Percentiles rank a stretch among this genome's conserved stretches.
phyloP scores from a whole-genome alignment of 441 rosid species.

The Adansonia rubrostipa region DNA sequence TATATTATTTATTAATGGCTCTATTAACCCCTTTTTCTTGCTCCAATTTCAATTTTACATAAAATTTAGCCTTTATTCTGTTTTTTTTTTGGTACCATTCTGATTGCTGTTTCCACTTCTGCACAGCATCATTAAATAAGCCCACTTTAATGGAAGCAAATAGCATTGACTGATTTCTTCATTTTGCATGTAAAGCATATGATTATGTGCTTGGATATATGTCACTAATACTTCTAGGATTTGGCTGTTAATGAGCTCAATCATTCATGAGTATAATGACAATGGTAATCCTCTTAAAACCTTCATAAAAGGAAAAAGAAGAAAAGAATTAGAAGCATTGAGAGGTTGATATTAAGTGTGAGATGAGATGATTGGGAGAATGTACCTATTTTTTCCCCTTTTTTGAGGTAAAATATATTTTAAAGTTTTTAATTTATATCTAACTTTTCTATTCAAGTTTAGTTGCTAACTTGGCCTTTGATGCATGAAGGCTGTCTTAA shows the following conservation, averaged over 20 bases:
- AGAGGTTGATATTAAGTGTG: neutral
- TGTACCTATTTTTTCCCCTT: neutral
- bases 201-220: conserved; percentile 13
- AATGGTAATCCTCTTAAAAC: conserved; percentile 1
- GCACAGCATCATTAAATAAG: neutral
- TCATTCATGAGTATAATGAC: neutral
- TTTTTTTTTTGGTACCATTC: neutral
- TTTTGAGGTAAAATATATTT: neutral
- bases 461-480: conserved; percentile 2
- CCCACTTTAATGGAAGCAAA: conserved; percentile 17
- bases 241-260: conserved; percentile 20
- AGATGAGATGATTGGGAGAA: conserved; percentile 2
- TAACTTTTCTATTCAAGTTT: conserved; percentile 1
- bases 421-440: conserved; percentile 9
- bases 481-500: conserved; percentile 3
- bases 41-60: conserved; percentile 16
- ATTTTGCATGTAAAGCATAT: neutral
- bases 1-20: neutral
- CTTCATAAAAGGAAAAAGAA: neutral
- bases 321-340: neutral
- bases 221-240: neutral
- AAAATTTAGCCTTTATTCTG: neutral
- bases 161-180: conserved; percentile 10
- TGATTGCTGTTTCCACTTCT: neutral
- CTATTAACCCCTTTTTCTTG: neutral